Conservation (phyloP, 345 rosid genomes). For the Clausena lansium region DNA sequence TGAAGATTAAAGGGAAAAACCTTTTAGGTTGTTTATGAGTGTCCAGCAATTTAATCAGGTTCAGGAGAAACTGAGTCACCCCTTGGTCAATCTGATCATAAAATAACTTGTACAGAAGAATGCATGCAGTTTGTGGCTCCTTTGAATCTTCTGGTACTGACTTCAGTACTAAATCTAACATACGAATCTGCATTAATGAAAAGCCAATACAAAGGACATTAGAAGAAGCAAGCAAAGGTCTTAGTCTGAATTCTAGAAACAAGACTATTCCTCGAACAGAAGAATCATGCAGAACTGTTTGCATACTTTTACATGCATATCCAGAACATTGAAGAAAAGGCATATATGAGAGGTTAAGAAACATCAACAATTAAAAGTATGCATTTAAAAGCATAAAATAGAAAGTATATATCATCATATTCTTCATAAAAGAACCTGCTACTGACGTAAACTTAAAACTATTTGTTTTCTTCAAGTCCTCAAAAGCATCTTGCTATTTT, state of each 20-base stretch:
- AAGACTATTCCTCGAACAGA: background rate
- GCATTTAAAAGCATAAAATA: conserved; percentile 3
- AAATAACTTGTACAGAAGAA: conserved; percentile 90
- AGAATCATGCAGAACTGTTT: background rate
- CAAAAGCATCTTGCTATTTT: conserved; percentile 80
- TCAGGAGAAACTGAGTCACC: conserved; percentile 85
- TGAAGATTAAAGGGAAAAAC: conserved; percentile 32
- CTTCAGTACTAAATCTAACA: conserved; percentile 73
- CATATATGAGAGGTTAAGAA: background rate
- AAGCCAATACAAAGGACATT: background rate
- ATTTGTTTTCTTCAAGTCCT: conserved; percentile 80
- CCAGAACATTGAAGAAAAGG: background rate
- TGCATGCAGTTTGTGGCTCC: conserved; percentile 86
- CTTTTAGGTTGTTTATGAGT: conserved; percentile 83
- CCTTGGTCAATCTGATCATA: conserved; percentile 97
- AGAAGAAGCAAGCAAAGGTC: background rate
- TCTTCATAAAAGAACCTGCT: conserved; percentile 76
- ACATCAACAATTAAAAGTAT: background rate
- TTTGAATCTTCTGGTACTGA: conserved; percentile 66
- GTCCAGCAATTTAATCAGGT: conserved; percentile 71
- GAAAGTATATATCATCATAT: conserved; percentile 49
- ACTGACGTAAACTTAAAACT: conserved; percentile 74
- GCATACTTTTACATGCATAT: background rate
- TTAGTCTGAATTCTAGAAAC: background rate
- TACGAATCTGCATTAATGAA: conserved; percentile 56